A percentile compares a stretch with the other conserved stretches of the same genome.
phyloP scores from a whole-genome alignment of 2,329 filamentous ascomycete species.

The Stagonosporopsis cucurbitacearum region DNA sequence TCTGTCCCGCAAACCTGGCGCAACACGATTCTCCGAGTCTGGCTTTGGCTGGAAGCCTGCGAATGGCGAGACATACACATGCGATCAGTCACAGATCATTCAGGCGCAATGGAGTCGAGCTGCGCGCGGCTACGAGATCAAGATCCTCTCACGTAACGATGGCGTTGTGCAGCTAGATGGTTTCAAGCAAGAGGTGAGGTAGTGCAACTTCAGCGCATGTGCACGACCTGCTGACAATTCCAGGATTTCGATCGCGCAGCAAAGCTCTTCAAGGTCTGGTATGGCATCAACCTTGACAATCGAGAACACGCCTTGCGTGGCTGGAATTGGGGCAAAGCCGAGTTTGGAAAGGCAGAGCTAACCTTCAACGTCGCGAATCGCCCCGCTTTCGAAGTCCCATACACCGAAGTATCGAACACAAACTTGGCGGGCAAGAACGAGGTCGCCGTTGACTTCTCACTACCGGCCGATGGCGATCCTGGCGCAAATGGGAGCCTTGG shows the following conservation, averaged over 20 bases:
- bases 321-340: slow-evolving; percentile 99
- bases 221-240: slow-evolving; percentile 12
- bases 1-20: slow-evolving; percentile 88
- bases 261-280: slow-evolving; percentile 98
- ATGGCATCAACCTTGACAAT: slow-evolving; percentile 88
- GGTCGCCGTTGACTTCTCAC: slow-evolving; percentile 91
- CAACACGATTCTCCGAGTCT: slow-evolving; percentile 92
- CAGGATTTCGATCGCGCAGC: slow-evolving; percentile 86
- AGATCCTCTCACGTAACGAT: slow-evolving; percentile 83
- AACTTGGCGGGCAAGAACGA: slow-evolving; percentile 98
- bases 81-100: slow-evolving; percentile 84
- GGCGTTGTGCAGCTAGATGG: slow-evolving; percentile 93
- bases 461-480: slow-evolving; percentile 74
- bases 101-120: slow-evolving; percentile 94
- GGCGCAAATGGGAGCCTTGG: slow-evolving; percentile 76
- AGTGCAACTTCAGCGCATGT: neutral
- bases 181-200: slow-evolving; percentile 78
- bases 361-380: slow-evolving; percentile 97
- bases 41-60: slow-evolving; percentile 95
- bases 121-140: slow-evolving; percentile 90
- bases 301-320: slow-evolving; percentile 94
- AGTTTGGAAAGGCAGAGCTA: slow-evolving; percentile 94
- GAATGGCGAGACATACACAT: slow-evolving; percentile 88
- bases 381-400: slow-evolving; percentile 95
- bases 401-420: slow-evolving; percentile 96